Evolutionary conservation across 495 filamentous ascomycete species (phyloP).

Genomic region (Neurospora hispaniola): DNA sequence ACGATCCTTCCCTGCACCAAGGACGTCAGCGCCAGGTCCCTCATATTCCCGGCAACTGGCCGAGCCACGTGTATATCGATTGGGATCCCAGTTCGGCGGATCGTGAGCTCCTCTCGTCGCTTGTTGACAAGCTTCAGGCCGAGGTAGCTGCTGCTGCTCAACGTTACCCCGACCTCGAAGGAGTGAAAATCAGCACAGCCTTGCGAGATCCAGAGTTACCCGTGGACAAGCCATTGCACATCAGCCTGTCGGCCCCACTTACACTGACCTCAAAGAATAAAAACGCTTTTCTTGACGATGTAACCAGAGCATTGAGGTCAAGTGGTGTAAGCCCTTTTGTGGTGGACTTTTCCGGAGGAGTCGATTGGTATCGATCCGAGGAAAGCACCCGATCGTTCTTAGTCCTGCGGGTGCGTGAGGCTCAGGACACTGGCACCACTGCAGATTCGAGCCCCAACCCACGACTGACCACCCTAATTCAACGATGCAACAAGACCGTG

Average conservation of each 20-base stretch:
- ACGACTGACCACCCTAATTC: conserved; percentile 52
- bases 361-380: conserved; percentile 35
- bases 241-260: conserved; percentile 75
- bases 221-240: conserved; percentile 54
- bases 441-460: conserved; percentile 23
- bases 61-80: conserved; percentile 85
- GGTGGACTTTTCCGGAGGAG: conserved; percentile 11
- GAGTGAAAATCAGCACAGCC: background rate
- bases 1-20: conserved; percentile 76
- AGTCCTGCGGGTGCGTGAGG: conserved; percentile 47
- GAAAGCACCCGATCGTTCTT: conserved; percentile 80
- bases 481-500: conserved; percentile 52
- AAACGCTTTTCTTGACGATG: conserved; percentile 44
- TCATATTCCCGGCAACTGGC: conserved; percentile 85
- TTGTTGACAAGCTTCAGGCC: conserved; percentile 36
- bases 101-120: conserved; percentile 37
- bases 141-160: background rate
- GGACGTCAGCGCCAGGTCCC: conserved; percentile 73
- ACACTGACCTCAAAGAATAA: conserved; percentile 55
- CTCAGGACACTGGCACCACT: conserved; percentile 1
- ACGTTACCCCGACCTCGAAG: background rate
- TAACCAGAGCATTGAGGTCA: conserved; percentile 22
- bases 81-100: conserved; percentile 63
- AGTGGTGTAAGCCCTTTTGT: conserved; percentile 27
- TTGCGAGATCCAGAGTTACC: background rate